phyloP scores from a whole-genome alignment of 1,284 basidiomycete genomes.

The Marasmius tenuissimus region DNA sequence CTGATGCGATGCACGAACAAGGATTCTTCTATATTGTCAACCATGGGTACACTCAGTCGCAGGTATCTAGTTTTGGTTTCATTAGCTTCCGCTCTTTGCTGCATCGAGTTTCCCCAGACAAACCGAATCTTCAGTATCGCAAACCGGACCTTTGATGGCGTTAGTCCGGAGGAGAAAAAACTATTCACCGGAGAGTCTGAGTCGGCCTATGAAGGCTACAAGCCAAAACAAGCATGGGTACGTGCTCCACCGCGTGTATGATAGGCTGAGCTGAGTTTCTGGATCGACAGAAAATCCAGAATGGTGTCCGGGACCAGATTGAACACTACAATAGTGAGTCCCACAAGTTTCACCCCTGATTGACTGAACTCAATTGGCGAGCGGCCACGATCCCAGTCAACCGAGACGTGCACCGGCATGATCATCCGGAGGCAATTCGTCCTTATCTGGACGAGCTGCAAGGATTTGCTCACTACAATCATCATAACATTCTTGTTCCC shows the following conservation, averaged over 20 bases:
- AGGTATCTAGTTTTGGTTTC: constrained; percentile 30
- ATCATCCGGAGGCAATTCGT: constrained; percentile 5
- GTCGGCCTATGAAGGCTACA: constrained; percentile 12
- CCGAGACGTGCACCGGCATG: constrained; percentile 1
- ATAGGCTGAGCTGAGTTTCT: no score
- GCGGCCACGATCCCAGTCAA: constrained; percentile 9
- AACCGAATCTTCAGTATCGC: constrained; percentile 10
- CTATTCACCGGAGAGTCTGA: constrained; percentile 12
- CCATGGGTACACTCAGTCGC: constrained; percentile 48
- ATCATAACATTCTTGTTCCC: constrained; percentile 7
- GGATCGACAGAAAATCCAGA: constrained; percentile 9
- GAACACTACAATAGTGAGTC: constrained; percentile 13
- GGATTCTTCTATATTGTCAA: constrained; percentile 68
- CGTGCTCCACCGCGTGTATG: background rate
- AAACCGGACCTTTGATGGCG: constrained; percentile 7
- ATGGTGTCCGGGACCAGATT: constrained; percentile 13
- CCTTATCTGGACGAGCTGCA: constrained; percentile 11
- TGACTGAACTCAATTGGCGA: background rate
- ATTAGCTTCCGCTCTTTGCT: background rate
- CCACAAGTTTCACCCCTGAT: background rate
- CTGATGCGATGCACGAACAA: constrained; percentile 57
- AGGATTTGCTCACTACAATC: constrained; percentile 9
- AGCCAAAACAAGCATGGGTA: constrained; percentile 14
- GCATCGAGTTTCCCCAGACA: background rate
- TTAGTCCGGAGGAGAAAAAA: constrained; percentile 7